A percentile compares a stretch with the other conserved stretches of the same genome.
These are phyloP conservation scores for Trichophyton rubrum DNA, from an alignment of 2,329 filamentous ascomycete genomes.

Conservation along the genomic window DNA sequence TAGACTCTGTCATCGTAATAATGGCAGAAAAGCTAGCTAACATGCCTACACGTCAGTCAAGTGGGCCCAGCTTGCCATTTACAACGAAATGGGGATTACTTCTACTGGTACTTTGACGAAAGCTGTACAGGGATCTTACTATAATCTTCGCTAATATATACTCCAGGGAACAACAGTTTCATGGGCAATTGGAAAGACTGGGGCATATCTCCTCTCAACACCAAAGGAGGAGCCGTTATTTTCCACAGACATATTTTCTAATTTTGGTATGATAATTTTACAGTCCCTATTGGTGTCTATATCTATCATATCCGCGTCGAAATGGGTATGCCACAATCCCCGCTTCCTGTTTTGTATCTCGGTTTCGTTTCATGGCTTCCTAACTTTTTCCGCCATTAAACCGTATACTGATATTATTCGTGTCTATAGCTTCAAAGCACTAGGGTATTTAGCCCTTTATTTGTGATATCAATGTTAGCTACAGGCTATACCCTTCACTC, in stretches of 20 bases:
- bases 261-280: conserved; percentile 23
- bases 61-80: conserved; percentile 5
- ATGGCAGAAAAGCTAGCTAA: conserved; percentile 16
- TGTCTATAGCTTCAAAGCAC: conserved; percentile 29
- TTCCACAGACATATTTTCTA: background rate
- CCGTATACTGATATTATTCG: background rate
- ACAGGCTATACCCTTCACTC: background rate
- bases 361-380: too few relatives aligned
- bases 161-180: conserved; percentile 7
- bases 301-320: conserved; percentile 25
- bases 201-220: conserved; percentile 6
- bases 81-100: conserved; percentile 11
- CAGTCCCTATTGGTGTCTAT: conserved; percentile 25
- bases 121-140: background rate
- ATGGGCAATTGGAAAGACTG: conserved; percentile 4
- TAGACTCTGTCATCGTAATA: conserved; percentile 34
- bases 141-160: background rate
- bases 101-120: conserved; percentile 9
- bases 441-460: conserved; percentile 28
- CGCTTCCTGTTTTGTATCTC: too few relatives aligned
- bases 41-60: background rate
- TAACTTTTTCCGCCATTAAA: background rate
- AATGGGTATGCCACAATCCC: conserved; percentile 25
- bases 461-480: conserved; percentile 27
- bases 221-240: conserved; percentile 5